Base-by-base conservation (phyloP, 2,329 filamentous ascomycete species). In the Phymatotrichopsis omnivora region DNA sequence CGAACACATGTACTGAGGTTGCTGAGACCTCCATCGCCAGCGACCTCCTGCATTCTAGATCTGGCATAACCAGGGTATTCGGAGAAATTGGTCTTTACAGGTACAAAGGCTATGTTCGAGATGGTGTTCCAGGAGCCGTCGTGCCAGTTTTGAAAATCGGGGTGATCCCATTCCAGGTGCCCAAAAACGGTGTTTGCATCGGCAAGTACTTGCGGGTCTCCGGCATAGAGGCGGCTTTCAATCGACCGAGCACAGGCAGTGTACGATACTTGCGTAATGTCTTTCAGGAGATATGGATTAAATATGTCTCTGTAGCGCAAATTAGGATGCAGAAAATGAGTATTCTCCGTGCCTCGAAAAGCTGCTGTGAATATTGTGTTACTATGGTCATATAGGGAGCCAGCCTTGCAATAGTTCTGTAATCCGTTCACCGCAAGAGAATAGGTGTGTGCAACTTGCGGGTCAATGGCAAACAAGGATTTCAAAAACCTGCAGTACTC, bases 331-430 rank as follows among this genome's bases (percentile, higher is more conserved):
- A 62, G 23, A 33, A 62, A 61, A 16, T 35, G 49, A 7, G 49
- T 24, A 7, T 31, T 17, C 10, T 33, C 24, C 22, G 54, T n/a
- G 16, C 45, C 42, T 31, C 52, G 42, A 28, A 62, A 62, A 7
- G 60, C 61, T 2, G 59, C 42, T 17, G 23, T 10, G 20, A 61
- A 62, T 11, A 60, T 51, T 16, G 12, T 1, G 24, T 59, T 53
- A 11, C 52, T 19, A 20, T 58, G 54, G 24, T 61, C 57, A 19
- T 53, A 61, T 5, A 62, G 28, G 7, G 56, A 49, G 17, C 23
- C 41, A 1, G 49, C 23, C 19, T 33, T 36, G 11, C 38, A 44
- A 23, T 61, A 45, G 2, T 28, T 47, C n/a, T 36, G 16, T 12
- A 52, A 42, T 37, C 44, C 54, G 32, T 61, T 51, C 1, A 54